Percentiles rank a stretch among this genome's conserved stretches.
Evolutionary conservation across 2,329 filamentous ascomycete genomes (phyloP).

Genomic region (Sporothrix mexicana): DNA sequence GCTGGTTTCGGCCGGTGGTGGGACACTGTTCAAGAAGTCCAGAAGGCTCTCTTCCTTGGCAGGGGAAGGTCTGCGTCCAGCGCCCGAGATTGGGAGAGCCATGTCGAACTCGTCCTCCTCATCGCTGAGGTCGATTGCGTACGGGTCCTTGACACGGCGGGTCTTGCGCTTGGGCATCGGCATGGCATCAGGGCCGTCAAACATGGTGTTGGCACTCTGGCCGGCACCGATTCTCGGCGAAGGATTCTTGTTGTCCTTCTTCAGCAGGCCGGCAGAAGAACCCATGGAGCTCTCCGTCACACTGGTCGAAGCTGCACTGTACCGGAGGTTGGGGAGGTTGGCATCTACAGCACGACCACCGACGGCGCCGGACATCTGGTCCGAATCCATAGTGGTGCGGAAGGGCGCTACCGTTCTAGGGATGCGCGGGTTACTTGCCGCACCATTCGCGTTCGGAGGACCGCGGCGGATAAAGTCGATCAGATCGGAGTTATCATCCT

Average conservation of each 20-base stretch:
- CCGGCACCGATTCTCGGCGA: slow-evolving; percentile 29
- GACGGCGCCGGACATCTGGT: slow-evolving; percentile 66
- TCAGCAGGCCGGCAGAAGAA: slow-evolving; percentile 75
- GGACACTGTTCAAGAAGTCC: slow-evolving; percentile 73
- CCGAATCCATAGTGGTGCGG: slow-evolving; percentile 82
- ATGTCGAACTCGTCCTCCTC: slow-evolving; percentile 59
- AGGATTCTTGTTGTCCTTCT: slow-evolving; percentile 41
- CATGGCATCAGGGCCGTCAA: slow-evolving; percentile 57
- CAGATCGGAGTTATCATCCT: slow-evolving; percentile 78
- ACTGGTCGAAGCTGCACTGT: slow-evolving; percentile 62
- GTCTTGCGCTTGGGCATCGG: slow-evolving; percentile 74
- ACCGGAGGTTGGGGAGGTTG: slow-evolving; percentile 60
- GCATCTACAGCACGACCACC: slow-evolving; percentile 65
- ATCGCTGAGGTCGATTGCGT: slow-evolving; percentile 85
- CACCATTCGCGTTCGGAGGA: slow-evolving; percentile 60
- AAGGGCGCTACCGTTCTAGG: slow-evolving; percentile 85
- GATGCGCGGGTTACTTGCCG: slow-evolving; percentile 69
- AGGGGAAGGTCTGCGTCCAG: slow-evolving; percentile 48
- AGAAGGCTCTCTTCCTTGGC: slow-evolving; percentile 71
- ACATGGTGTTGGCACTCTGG: slow-evolving; percentile 43
- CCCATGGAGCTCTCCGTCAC: slow-evolving; percentile 72
- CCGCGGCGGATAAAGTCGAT: slow-evolving; percentile 96
- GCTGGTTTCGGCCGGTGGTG: slow-evolving; percentile 64
- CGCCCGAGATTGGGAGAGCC: slow-evolving; percentile 33
- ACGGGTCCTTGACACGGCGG: slow-evolving; percentile 82